Base-by-base conservation (phyloP, 2,329 filamentous ascomycete species). In the Microcyclospora pomicola region DNA sequence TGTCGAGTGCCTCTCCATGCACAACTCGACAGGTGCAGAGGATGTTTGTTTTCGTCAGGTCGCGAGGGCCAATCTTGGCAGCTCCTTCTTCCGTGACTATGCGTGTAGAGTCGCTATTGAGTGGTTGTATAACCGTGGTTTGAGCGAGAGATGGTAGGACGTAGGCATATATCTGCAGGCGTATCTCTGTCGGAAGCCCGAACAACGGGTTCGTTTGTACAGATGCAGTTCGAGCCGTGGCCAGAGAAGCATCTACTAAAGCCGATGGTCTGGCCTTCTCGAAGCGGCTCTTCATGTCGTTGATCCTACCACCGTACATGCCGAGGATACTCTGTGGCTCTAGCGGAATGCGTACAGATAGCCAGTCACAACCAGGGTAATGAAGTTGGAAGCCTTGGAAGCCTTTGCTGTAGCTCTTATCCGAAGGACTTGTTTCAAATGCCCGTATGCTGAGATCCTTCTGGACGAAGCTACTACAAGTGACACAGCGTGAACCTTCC, bases 181-280 rank as follows among this genome's bases (percentile, higher is more conserved):
- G 68, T 4, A 82, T 63, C 48, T 81, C 77, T 2, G 66, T 64
- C 15, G 80, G 69, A 1, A 82, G 64, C 12, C 46, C 52, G 55
- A 67, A 63, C 39, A 67, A 47, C 10, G 46, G 42, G 31, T 46
- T 55, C 12, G 42, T 42, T 15, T 44, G 50, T 13, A 9, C 30
- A 31, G 14, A 31, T n/a, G 12, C 30, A 31, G 12, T 6, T 24
- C 7, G 19, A 24, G 19, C 19, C 19, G 19, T 24, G 19, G 5
- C 19, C 7, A 24, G 7, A 4, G 19, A 24, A 24, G 28, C 5
- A 33, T 27, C 9, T 27, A 12, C 9, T 37, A 33, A 9, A 13
- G 30, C 9, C 16, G 31, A 9, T 39, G 35, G 19, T 27, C 38
- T 2, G 27, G 36, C 16, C 19, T 9, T 15, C 16, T 46, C 48